Evolutionary conservation across 75 land plant species (phyloP).

Genomic region (Cunninghamia lanceolata): DNA sequence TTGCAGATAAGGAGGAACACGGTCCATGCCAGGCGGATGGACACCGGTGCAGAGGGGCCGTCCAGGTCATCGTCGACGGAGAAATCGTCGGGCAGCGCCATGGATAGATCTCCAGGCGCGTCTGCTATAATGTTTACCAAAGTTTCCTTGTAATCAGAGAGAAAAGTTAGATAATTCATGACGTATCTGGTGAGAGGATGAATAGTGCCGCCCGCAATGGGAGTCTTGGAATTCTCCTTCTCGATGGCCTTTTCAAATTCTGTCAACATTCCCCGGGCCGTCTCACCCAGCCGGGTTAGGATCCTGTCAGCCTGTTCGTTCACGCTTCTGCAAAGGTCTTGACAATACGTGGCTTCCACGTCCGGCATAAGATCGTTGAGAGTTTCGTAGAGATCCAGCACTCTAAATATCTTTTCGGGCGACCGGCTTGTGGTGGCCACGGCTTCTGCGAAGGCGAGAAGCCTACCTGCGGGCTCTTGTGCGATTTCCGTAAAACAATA

Average conservation of each 20-base stretch:
- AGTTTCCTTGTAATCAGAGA: slow-evolving; percentile 46
- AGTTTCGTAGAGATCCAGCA: slow-evolving; percentile 60
- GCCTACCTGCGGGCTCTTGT: slow-evolving; percentile 38
- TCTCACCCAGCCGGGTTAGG: slow-evolving; percentile 25
- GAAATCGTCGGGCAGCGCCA: slow-evolving; percentile 16
- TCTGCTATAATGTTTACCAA: slow-evolving; percentile 39
- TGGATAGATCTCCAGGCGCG: slow-evolving; percentile 10
- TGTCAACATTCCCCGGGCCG: slow-evolving; percentile 16
- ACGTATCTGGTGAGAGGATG: slow-evolving; percentile 31
- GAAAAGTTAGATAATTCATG: slow-evolving; percentile 36
- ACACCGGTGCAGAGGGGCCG: slow-evolving; percentile 16
- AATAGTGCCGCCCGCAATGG: slow-evolving; percentile 22
- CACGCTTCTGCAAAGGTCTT: slow-evolving; percentile 35
- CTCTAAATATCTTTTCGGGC: slow-evolving; percentile 50
- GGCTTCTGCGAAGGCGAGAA: slow-evolving; percentile 47
- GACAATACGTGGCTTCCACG: slow-evolving; percentile 44
- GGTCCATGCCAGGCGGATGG: slow-evolving; percentile 55
- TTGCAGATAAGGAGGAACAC: slow-evolving; percentile 54
- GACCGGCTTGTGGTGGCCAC: slow-evolving; percentile 42
- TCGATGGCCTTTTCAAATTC: slow-evolving; percentile 29
- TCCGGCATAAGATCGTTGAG: slow-evolving; percentile 46
- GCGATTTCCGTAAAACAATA: slow-evolving; percentile 58
- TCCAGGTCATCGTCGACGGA: slow-evolving; percentile 12
- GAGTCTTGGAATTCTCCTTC: slow-evolving; percentile 15
- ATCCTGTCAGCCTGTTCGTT: slow-evolving; percentile 13